These are phyloP conservation scores for Neofusicoccum kwambonambiense DNA, from an alignment of 2,329 filamentous ascomycete species.

Conservation along the genomic window DNA sequence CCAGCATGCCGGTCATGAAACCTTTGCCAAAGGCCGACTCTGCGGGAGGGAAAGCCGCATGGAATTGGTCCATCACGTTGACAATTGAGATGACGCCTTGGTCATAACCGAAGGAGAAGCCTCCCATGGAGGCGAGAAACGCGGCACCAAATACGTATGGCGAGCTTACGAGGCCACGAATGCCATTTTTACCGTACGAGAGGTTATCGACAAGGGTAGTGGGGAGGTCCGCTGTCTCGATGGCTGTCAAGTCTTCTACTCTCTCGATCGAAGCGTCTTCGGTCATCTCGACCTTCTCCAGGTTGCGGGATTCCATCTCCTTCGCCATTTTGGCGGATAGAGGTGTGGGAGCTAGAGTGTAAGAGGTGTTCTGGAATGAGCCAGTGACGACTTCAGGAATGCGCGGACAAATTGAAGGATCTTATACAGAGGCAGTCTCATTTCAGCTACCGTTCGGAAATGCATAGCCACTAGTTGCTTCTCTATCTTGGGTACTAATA, in stretches of 20 bases:
- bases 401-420: too few species aligned
- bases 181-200: constrained; percentile 30
- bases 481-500: too few species aligned
- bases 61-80: constrained; percentile 47
- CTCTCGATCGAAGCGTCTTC: background rate
- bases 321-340: too few species aligned
- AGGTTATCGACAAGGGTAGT: background rate
- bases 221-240: background rate
- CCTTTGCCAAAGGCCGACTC: constrained; percentile 36
- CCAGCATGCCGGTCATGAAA: constrained; percentile 45
- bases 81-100: constrained; percentile 39
- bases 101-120: constrained; percentile 38
- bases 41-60: constrained; percentile 37
- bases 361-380: too few species aligned
- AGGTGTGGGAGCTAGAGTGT: too few species aligned
- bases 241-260: background rate
- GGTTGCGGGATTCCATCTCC: too few species aligned
- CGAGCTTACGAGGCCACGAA: constrained; percentile 36
- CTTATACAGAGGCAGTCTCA: too few species aligned
- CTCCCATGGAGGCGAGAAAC: constrained; percentile 43
- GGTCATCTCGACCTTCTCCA: too few species aligned
- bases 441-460: too few species aligned
- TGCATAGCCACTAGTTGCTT: too few species aligned
- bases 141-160: constrained; percentile 45
- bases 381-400: too few species aligned